A percentile compares a stretch with the other conserved stretches of the same genome.
phyloP scores from a whole-genome alignment of 2,329 filamentous ascomycete genomes.

The Leptographium lundbergii region DNA sequence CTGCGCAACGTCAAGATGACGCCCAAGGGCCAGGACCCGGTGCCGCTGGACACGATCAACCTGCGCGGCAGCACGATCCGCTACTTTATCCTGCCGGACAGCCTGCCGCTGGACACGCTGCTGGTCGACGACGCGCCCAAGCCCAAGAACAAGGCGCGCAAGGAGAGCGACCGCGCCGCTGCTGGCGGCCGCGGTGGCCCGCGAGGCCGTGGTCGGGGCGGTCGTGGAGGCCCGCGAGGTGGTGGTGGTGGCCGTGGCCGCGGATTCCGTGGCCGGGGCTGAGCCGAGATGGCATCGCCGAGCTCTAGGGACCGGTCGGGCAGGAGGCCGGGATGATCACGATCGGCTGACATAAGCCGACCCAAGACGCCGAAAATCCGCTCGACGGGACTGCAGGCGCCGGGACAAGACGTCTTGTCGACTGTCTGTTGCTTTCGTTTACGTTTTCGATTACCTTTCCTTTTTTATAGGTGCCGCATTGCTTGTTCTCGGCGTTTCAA shows the following conservation, averaged over 20 bases:
- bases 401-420: no score
- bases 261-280: constrained; percentile 9
- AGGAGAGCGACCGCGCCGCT: constrained; percentile 57
- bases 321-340: no score
- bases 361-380: no score
- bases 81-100: constrained; percentile 94
- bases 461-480: not conserved
- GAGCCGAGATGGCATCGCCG: not conserved
- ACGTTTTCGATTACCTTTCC: not conserved
- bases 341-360: no score
- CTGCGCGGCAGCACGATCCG: constrained; percentile 91
- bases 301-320: no score
- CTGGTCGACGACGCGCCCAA: constrained; percentile 95
- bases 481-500: not conserved
- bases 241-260: constrained; percentile 7
- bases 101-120: constrained; percentile 84
- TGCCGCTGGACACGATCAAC: constrained; percentile 89
- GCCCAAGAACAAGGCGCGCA: constrained; percentile 98
- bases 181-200: constrained; percentile 29
- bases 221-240: constrained; percentile 6
- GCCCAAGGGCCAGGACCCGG: constrained; percentile 70
- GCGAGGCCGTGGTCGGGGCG: constrained; percentile 21
- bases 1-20: constrained; percentile 97
- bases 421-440: not conserved
- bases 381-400: no score